A percentile compares a stretch with the other conserved stretches of the same genome.
Conservation (phyloP, 1,139 yeast genomes). For the Scheffersomyces cryptocercus region DNA sequence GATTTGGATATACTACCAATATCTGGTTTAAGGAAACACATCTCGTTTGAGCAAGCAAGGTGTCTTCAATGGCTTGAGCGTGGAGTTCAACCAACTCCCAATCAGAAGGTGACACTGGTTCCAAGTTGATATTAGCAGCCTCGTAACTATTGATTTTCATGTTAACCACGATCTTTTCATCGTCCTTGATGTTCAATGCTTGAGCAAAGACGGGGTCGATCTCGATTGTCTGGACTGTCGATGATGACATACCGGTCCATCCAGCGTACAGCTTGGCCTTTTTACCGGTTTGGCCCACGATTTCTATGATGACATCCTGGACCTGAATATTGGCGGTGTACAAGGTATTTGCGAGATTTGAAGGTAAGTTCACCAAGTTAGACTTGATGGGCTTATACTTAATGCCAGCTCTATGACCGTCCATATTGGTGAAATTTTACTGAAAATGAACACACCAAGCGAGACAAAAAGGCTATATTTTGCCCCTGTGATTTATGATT, state of each 20-base stretch:
- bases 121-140: constrained; percentile 68
- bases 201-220: constrained; percentile 43
- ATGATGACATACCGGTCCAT: constrained; percentile 73
- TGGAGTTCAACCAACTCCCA: constrained; percentile 92
- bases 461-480: too few species aligned
- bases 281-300: constrained; percentile 21
- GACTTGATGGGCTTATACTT: constrained; percentile 42
- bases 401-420: constrained; percentile 34
- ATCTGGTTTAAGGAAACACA: constrained; percentile 64
- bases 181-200: constrained; percentile 52
- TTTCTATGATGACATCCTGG: constrained; percentile 62
- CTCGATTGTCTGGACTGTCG: constrained; percentile 31
- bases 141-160: constrained; percentile 48
- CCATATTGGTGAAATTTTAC: constrained; percentile 25
- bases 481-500: too few species aligned
- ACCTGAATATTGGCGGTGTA: constrained; percentile 56
- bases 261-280: constrained; percentile 55
- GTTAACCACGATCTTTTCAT: constrained; percentile 40
- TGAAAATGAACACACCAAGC: too few species aligned
- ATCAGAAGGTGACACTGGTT: constrained; percentile 75
- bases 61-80: constrained; percentile 74
- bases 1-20: constrained; percentile 71
- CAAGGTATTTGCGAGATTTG: constrained; percentile 47
- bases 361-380: constrained; percentile 62
- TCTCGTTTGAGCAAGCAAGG: constrained; percentile 76